Conservation (phyloP, 2,329 filamentous ascomycete species). For the Talaromyces sp. region DNA sequence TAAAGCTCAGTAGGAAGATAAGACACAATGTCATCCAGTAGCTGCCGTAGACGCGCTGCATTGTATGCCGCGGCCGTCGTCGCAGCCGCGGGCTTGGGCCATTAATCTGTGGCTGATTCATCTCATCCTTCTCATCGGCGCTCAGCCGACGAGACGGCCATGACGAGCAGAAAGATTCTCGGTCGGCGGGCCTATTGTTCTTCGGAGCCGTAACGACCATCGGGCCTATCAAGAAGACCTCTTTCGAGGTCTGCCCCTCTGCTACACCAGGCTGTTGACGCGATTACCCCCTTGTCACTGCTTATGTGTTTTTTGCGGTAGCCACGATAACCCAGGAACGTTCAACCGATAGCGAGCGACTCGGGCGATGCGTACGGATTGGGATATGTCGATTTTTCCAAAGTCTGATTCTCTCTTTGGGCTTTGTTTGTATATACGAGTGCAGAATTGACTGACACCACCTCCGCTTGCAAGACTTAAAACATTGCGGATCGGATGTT, state of each 20-base stretch:
- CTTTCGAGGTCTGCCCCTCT: conserved; percentile 39
- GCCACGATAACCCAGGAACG: not conserved
- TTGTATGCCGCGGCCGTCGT: not conserved
- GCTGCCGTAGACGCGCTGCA: not conserved
- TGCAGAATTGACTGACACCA: not conserved
- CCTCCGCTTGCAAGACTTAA: not conserved
- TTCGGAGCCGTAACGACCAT: conserved; percentile 27
- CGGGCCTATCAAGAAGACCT: conserved; percentile 30
- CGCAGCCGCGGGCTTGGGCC: not conserved
- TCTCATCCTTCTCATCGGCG: conserved; percentile 2
- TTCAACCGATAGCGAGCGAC: not conserved
- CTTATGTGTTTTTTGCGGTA: not conserved
- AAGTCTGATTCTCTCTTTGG: not conserved
- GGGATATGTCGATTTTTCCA: not conserved
- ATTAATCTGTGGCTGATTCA: not conserved
- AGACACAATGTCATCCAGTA: not conserved
- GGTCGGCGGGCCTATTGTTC: conserved; percentile 17
- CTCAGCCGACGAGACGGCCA: not conserved
- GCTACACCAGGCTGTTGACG: conserved; percentile 33
- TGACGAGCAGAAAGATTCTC: conserved; percentile 6
- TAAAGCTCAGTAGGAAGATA: not conserved
- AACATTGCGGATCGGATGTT: not conserved
- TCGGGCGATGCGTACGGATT: not conserved
- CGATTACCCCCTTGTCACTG: conserved; percentile 5
- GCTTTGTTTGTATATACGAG: not conserved